Percentiles rank a stretch among this genome's conserved stretches.
phyloP scores from a whole-genome alignment of 371 early-diverging fungal genomes.

The Apophysomyces trapeziformis region DNA sequence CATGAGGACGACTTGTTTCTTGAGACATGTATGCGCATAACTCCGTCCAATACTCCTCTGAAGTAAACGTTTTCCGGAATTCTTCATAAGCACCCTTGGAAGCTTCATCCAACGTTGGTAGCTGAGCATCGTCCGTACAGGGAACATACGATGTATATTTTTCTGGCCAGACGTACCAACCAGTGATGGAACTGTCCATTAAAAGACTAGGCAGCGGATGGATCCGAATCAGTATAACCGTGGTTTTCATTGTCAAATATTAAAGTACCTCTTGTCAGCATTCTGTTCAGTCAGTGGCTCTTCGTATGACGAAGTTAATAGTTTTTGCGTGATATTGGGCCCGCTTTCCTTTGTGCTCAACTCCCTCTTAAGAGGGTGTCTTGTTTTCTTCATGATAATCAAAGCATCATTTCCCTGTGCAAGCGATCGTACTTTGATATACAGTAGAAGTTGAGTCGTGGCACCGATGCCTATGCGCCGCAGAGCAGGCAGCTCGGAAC shows the following conservation, averaged over 20 bases:
- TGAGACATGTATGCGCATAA: conserved; percentile 62
- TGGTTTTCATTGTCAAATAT: background rate
- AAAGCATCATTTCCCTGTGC: conserved; percentile 52
- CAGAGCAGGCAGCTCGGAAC: conserved; percentile 74
- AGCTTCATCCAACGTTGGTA: conserved; percentile 50
- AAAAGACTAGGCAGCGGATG: conserved; percentile 36
- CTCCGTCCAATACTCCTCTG: conserved; percentile 60
- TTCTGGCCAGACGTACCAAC: conserved; percentile 83
- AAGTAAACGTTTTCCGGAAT: conserved; percentile 51
- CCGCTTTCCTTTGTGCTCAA: background rate
- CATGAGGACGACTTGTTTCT: conserved; percentile 62
- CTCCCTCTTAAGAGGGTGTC: conserved; percentile 50
- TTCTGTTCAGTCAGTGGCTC: conserved; percentile 37
- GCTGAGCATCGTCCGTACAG: conserved; percentile 31
- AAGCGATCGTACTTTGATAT: conserved; percentile 64
- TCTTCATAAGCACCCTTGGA: conserved; percentile 58
- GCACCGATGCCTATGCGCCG: conserved; percentile 64
- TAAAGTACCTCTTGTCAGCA: conserved; percentile 34
- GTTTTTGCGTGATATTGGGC: conserved; percentile 23
- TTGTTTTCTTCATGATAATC: conserved; percentile 39
- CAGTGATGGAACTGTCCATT: conserved; percentile 59
- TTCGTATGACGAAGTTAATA: conserved; percentile 24
- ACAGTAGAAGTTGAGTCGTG: conserved; percentile 54
- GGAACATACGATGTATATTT: conserved; percentile 57
- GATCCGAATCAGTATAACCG: background rate